Base-by-base conservation (phyloP, 192 early-diverging fungal species). In the Coemansia sp. region DNA sequence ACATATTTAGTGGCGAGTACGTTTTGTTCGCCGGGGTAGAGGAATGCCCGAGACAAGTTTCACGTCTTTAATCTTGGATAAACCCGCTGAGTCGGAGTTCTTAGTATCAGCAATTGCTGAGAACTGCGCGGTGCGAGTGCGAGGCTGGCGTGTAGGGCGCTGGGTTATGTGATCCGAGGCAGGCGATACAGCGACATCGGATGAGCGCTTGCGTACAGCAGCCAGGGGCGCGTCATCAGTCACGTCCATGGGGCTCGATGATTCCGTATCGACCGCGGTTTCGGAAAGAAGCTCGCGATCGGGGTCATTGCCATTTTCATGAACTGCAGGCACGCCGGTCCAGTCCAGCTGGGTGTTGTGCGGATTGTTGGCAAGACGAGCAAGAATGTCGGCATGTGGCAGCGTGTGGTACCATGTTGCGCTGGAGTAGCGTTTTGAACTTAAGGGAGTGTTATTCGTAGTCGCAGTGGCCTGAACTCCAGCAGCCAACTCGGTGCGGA, bases 181-280 rank as follows among this genome's bases (percentile, higher is more conserved):
- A 18, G 70, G 51, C 11, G 59, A 58, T 13, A 37, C 36, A 1
- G 30, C 56, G n/a, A 3, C 29, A 0, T 74, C 64, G 0, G 72
- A 68, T 21, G 60, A 27, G n/a, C 65, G 54, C 49, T 76, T 76
- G 49, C 56, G 60, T 42, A 30, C 30, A 57, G 46, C 21, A 32
- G 38, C 18, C 11, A 36, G 42, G n/a, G 38, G 25, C n/a, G n/a
- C n/a, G n/a, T n/a, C n/a, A n/a, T n/a, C n/a, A n/a, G n/a, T n/a
- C n/a, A 26, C 25, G 14, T 18, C 21, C n/a, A 40, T 21, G 3
- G 45, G 18, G 11, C 9, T 36, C n/a, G 15, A 22, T 25, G 42
- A 36, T 41, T 26, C 5, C 2, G 18, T 29, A 23, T 35, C 22
- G 23, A 25, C 37, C 33, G 49, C 40, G 40, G 40, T 17, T 19